Percentiles rank a stretch among this genome's conserved stretches.
Conservation (phyloP, 2,329 filamentous ascomycete species). For the Orbilia javanica region DNA sequence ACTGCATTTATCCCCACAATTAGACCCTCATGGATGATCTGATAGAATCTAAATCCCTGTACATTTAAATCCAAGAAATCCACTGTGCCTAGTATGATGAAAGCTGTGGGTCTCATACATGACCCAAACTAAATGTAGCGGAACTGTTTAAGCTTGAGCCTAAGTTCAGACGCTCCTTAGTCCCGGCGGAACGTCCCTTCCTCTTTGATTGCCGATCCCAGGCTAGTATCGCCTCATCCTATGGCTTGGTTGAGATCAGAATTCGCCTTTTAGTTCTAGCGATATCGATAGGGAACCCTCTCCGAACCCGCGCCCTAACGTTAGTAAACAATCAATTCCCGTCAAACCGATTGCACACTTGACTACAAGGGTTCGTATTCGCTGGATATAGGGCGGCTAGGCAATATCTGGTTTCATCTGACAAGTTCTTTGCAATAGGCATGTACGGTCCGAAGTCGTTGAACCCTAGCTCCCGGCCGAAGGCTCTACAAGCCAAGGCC, state of each 20-base stretch:
- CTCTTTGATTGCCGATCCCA: constrained; percentile 33
- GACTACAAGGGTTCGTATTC: background rate
- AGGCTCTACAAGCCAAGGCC: background rate
- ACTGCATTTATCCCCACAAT: constrained; percentile 11
- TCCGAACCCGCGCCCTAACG: constrained; percentile 26
- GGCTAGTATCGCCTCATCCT: constrained; percentile 32
- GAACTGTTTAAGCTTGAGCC: background rate
- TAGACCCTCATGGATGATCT: constrained; percentile 13
- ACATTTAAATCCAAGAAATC: constrained; percentile 13
- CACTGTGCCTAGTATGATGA: background rate
- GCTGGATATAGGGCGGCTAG: background rate
- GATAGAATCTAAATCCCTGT: constrained; percentile 38
- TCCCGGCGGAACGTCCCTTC: constrained; percentile 50
- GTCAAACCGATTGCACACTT: background rate
- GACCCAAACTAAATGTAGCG: constrained; percentile 5
- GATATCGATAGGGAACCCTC: constrained; percentile 26
- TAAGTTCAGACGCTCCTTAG: constrained; percentile 21
- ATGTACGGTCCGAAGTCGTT: background rate
- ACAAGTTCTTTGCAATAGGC: background rate
- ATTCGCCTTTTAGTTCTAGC: background rate
- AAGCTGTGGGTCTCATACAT: constrained; percentile 20
- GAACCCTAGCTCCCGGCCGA: background rate
- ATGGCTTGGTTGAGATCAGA: constrained; percentile 23
- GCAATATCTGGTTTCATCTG: constrained; percentile 16
- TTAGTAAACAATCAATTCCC: background rate